Percentiles rank a stretch among this genome's conserved stretches.
Conservation (phyloP, 2,329 filamentous ascomycete species). For the Plenodomus lindquistii region DNA sequence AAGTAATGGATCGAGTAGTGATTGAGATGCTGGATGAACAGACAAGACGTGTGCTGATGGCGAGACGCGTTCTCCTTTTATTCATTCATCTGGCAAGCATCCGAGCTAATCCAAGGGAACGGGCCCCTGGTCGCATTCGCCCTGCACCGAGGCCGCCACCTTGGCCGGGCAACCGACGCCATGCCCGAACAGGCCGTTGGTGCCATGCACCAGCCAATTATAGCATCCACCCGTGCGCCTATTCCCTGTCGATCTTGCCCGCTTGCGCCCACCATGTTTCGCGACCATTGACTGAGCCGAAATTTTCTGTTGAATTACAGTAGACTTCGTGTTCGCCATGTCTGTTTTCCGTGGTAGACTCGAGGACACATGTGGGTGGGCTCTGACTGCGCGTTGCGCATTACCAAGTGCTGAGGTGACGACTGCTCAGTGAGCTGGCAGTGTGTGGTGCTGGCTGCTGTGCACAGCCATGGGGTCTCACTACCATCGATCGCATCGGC, state of each 20-base stretch:
- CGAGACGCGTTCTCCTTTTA: conserved; percentile 24
- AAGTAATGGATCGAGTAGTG: conserved; percentile 10
- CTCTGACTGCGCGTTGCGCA: neutral
- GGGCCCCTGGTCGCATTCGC: conserved; percentile 1
- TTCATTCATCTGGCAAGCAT: conserved; percentile 15
- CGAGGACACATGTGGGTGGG: neutral
- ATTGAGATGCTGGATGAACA: conserved; percentile 13
- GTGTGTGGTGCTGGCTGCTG: neutral
- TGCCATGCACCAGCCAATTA: conserved; percentile 15
- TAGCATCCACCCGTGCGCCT: conserved; percentile 12
- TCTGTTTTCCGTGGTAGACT: neutral
- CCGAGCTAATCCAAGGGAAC: conserved; percentile 10
- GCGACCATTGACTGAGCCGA: conserved; percentile 3
- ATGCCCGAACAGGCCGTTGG: conserved; percentile 2
- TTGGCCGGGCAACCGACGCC: conserved; percentile 27
- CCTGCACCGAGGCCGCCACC: conserved; percentile 19
- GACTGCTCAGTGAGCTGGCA: neutral
- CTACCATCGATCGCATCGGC: conserved; percentile 8
- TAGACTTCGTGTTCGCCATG: conserved; percentile 2
- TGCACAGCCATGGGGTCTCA: conserved; percentile 4
- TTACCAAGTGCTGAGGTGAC: neutral
- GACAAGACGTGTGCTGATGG: neutral
- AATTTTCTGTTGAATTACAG: conserved; percentile 13
- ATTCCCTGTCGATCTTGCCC: conserved; percentile 4
- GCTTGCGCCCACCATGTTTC: conserved; percentile 3